These are phyloP conservation scores for Cutaneotrichosporon cavernicola DNA, from an alignment of 1,284 basidiomycete genomes.

Conservation along the genomic window DNA sequence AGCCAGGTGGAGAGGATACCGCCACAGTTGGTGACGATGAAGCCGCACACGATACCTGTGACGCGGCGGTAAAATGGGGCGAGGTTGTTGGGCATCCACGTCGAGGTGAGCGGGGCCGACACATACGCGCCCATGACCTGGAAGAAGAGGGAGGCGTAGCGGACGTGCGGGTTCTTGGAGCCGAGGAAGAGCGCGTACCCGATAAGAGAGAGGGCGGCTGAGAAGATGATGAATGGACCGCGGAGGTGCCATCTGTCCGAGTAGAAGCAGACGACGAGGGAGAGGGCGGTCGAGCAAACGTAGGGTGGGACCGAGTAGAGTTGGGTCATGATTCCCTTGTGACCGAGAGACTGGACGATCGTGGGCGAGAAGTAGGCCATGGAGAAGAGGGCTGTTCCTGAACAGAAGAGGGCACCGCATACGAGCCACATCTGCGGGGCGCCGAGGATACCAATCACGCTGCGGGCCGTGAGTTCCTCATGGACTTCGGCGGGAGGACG, in stretches of 20 bases:
- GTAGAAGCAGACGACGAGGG: slow-evolving; percentile 58
- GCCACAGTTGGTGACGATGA: slow-evolving; percentile 60
- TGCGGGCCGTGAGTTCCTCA: slow-evolving; percentile 56
- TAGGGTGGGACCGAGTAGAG: slow-evolving; percentile 61
- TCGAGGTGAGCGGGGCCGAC: slow-evolving; percentile 35
- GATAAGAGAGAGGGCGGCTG: slow-evolving; percentile 31
- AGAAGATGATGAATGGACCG: slow-evolving; percentile 43
- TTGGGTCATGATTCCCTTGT: slow-evolving; percentile 42
- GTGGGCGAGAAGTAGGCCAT: slow-evolving; percentile 54
- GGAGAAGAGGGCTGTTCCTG: slow-evolving; percentile 58
- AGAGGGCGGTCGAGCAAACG: slow-evolving; percentile 57
- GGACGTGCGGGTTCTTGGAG: slow-evolving; percentile 30
- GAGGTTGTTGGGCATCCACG: slow-evolving; percentile 59
- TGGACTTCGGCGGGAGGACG: slow-evolving; percentile 37
- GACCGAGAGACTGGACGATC: slow-evolving; percentile 59
- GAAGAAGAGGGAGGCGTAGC: slow-evolving; percentile 48
- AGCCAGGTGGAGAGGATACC: slow-evolving; percentile 63
- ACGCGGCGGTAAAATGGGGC: slow-evolving; percentile 60
- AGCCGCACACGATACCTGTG: slow-evolving; percentile 60
- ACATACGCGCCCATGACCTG: slow-evolving; percentile 48
- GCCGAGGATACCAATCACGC: slow-evolving; percentile 47
- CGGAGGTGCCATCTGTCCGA: slow-evolving; percentile 61
- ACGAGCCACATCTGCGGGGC: slow-evolving; percentile 34
- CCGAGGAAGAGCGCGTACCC: slow-evolving; percentile 47
- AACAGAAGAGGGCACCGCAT: slow-evolving; percentile 31